Conservation (phyloP, 768 basidiomycete species). For the Gloeostereum incarnatum region DNA sequence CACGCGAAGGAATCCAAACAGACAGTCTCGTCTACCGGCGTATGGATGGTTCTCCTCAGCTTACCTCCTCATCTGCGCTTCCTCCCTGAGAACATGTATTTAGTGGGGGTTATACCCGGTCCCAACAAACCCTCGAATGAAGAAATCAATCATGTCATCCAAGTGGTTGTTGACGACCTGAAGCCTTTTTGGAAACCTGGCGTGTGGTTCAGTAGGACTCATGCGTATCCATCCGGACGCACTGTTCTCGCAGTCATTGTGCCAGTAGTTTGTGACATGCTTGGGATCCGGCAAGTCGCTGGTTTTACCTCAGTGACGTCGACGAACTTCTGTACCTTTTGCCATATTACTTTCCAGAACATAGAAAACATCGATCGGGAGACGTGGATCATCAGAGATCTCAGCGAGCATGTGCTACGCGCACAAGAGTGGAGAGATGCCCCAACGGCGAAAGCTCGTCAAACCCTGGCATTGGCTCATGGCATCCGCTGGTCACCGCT, state of each 20-base stretch:
- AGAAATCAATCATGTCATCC: conserved; percentile 24
- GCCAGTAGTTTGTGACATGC: conserved; percentile 24
- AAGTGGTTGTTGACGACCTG: conserved; percentile 24
- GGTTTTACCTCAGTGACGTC: conserved; percentile 10
- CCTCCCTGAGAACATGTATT: conserved; percentile 28
- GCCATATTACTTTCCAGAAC: too few relatives aligned
- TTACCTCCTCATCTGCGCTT: conserved; percentile 23
- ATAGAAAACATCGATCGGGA: too few relatives aligned
- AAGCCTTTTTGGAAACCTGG: conserved; percentile 21
- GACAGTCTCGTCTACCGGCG: conserved; percentile 7
- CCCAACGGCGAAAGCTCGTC: conserved; percentile 1
- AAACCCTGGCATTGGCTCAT: conserved; percentile 9
- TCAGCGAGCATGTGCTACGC: conserved; percentile 7
- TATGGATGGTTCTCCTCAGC: conserved; percentile 22
- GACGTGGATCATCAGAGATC: too few relatives aligned
- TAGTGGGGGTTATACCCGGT: conserved; percentile 32
- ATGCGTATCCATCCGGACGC: conserved; percentile 12
- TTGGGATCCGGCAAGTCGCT: conserved; percentile 16
- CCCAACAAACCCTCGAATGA: conserved; percentile 22
- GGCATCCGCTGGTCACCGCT: conserved; percentile 21
- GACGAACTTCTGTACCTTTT: conserved; percentile 4
- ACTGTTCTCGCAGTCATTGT: conserved; percentile 18
- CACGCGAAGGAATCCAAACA: conserved; percentile 2
- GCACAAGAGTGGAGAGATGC: conserved; percentile 14
- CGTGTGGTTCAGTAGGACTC: conserved; percentile 17